These are phyloP conservation scores for Dothistroma pini DNA, from an alignment of 2,329 filamentous ascomycete genomes.

Conservation along the genomic window DNA sequence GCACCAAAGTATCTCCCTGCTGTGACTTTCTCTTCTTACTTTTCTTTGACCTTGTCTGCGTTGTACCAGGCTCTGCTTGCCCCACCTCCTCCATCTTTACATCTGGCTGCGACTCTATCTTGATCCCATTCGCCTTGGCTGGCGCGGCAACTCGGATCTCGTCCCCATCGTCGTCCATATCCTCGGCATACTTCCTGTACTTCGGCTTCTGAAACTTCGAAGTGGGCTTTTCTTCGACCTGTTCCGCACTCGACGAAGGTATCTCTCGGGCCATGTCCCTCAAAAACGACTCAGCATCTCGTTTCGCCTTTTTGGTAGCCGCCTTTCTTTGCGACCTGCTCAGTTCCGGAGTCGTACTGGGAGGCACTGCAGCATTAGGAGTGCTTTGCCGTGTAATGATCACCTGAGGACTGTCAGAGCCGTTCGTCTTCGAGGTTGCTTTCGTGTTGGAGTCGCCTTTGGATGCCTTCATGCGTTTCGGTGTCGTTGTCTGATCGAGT, in stretches of 20 bases:
- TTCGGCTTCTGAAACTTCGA: neutral
- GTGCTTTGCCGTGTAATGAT: conserved; percentile 7
- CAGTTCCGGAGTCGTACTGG: neutral
- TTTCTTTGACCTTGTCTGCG: conserved; percentile 9
- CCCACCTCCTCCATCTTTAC: neutral
- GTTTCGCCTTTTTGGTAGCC: conserved; percentile 2
- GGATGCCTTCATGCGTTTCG: conserved; percentile 22
- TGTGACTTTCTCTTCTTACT: conserved; percentile 12
- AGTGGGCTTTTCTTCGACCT: neutral
- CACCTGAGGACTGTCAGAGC: conserved; percentile 11
- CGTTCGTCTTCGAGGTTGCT: conserved; percentile 8
- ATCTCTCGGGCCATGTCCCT: neutral
- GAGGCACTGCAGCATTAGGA: neutral
- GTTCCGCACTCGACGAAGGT: conserved; percentile 2
- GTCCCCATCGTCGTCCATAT: neutral
- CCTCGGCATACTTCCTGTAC: neutral
- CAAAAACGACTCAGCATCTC: neutral
- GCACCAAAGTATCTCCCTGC: neutral
- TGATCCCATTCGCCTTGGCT: neutral
- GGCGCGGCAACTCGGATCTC: neutral
- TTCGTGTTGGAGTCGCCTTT: conserved; percentile 14
- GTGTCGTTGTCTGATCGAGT: conserved; percentile 12
- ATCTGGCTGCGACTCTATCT: neutral
- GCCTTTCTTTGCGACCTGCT: conserved; percentile 6
- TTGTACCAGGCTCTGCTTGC: neutral